Conservation (phyloP, 2,329 filamentous ascomycete species). For the Botrytis paeoniae region DNA sequence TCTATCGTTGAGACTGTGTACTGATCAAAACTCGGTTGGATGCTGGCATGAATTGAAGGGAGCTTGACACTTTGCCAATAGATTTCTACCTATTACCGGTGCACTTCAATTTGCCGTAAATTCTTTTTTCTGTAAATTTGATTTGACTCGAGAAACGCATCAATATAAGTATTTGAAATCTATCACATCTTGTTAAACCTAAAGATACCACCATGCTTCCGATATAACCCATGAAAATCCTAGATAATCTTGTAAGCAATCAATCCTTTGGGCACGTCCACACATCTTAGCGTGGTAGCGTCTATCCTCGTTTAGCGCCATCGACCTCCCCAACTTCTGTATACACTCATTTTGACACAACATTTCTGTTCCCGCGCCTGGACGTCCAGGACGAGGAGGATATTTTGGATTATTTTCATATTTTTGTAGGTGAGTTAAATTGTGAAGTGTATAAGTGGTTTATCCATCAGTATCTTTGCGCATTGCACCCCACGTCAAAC, state of each 20-base stretch:
- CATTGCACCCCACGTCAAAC: conserved; percentile 29
- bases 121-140: background rate
- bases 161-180: background rate
- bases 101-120: background rate
- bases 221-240: conserved; percentile 4
- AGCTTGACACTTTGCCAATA: conserved; percentile 5
- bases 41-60: background rate
- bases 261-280: conserved; percentile 17
- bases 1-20: background rate
- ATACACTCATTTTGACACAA: conserved; percentile 20
- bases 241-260: conserved; percentile 18
- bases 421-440: conserved; percentile 18
- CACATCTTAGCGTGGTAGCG: conserved; percentile 16
- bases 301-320: conserved; percentile 20
- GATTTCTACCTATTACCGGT: background rate
- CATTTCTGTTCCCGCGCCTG: conserved; percentile 20
- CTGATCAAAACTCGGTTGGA: background rate
- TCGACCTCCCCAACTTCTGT: conserved; percentile 17
- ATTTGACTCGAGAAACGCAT: background rate
- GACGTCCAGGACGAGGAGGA: conserved; percentile 21
- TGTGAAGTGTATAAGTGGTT: background rate
- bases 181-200: conserved; percentile 11
- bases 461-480: conserved; percentile 11
- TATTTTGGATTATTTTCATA: conserved; percentile 21
- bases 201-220: background rate